Evolutionary conservation across 2,329 filamentous ascomycete species (phyloP), one percentile per base, ranked within the genome.

Genomic region (Aaosphaeria arxii): DNA sequence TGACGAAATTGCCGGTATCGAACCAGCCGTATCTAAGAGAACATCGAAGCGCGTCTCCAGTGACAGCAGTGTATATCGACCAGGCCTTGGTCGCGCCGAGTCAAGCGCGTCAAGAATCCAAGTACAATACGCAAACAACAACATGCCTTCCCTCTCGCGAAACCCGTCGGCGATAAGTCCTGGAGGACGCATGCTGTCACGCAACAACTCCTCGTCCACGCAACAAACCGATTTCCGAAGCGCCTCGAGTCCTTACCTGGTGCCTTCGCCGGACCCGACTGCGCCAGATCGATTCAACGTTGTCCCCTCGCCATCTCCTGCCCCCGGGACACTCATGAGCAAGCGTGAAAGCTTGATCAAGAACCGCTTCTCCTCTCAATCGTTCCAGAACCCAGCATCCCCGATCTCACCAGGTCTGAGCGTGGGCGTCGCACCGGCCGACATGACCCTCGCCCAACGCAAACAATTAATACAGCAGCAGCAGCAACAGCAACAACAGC

Each of bases 391-490:
- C 7, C 62, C 67, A 29, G 52, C 58, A 11, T 39, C 61, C 3
- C 64, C 67, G 1, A 36, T 4, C 7, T 57, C 58, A 0, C 51
- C 65, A 5, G 64, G 63, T 35, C 54, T 67, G 7, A 49, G 59
- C 13, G 53, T 47, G 13, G 50, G 57, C 52, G 39, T 48, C 53
- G 51, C 53, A 57, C 74, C 78, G 1, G 88, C 91, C 51, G 82
- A 91, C 47, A 76, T 92, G 55, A 85, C 88, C 0, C 76, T 94
- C 13, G 86, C 83, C 39, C 82, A 87, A 58, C 84, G 88, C 45
- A 62, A 67, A 51, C 61, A 63, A 11, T 45, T 70, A 11, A 63
- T 75, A 7, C 69, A 73, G 50, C 52, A 62, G 13, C 63, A 69
- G 30, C 7, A n/a, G 7, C 33, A 9, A 4, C 7, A 9, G n/a